Percentiles rank a stretch among this genome's conserved stretches.
These are phyloP conservation scores for Colletotrichum spinosum DNA, from an alignment of 2,329 filamentous ascomycete genomes.

Conservation along the genomic window DNA sequence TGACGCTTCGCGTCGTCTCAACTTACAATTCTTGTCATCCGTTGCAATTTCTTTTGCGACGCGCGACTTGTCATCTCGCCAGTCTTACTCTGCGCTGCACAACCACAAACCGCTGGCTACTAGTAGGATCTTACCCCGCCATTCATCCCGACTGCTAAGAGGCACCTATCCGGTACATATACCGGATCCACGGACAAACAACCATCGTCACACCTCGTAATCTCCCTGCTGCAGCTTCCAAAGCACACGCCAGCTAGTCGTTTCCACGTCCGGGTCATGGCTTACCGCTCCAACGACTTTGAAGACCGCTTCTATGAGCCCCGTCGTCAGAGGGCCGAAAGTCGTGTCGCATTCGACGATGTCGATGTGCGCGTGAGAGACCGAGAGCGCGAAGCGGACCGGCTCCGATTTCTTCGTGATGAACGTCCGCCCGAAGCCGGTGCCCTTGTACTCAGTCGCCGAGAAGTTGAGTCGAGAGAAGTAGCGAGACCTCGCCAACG, in stretches of 20 bases:
- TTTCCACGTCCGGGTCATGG: constrained; percentile 14
- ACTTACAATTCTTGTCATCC: too few relatives aligned
- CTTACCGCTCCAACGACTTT: constrained; percentile 35
- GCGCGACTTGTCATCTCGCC: constrained; percentile 15
- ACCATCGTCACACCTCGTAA: constrained; percentile 12
- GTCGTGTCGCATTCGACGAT: constrained; percentile 42
- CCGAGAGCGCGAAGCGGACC: constrained; percentile 55
- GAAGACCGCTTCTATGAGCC: constrained; percentile 40
- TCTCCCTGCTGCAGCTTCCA: constrained; percentile 4
- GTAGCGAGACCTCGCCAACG: constrained; percentile 57
- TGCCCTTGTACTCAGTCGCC: constrained; percentile 64
- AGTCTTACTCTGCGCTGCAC: constrained; percentile 25
- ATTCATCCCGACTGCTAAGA: constrained; percentile 30
- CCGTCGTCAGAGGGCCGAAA: constrained; percentile 44
- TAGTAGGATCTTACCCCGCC: constrained; percentile 29
- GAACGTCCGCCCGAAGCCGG: constrained; percentile 63
- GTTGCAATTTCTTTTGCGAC: constrained; percentile 14
- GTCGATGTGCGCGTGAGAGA: constrained; percentile 56
- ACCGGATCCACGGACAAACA: constrained; percentile 6
- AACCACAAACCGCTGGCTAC: constrained; percentile 15
- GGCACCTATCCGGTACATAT: too few relatives aligned
- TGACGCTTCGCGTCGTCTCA: too few relatives aligned
- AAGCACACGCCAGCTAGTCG: too few relatives aligned
- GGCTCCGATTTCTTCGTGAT: constrained; percentile 62
- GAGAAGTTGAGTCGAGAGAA: constrained; percentile 67